Evolutionary conservation across 2,329 filamentous ascomycete genomes (phyloP), one percentile per base, ranked within the genome.

Genomic region (Pseudophaeomoniella oleicola): DNA sequence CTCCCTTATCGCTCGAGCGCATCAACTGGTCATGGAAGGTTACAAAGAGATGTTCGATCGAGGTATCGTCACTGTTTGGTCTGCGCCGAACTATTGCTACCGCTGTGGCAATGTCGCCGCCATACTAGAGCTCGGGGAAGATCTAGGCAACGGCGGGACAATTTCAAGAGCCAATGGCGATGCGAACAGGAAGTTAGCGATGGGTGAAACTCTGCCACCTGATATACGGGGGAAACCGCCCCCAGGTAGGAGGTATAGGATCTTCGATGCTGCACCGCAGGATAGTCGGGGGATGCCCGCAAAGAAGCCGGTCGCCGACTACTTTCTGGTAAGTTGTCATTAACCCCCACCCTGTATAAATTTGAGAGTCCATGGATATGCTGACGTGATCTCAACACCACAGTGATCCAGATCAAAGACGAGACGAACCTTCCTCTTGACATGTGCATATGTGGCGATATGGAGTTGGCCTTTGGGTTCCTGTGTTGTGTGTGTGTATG

Each of bases 1-100:
- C 17, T 85, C 80, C 15, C 70, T 98, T 36, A 90, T 98, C 45
- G 90, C 88, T 13, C 76, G 90, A 38, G 90, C 90, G 1, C 90
- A 98, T 55, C 90, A 98, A 58, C 75, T 98, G 15, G 90, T 98
- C 45, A 98, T 96, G 90, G 90, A 98, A 57, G 90, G 90, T 0
- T 98, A 94, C 60, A 96, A 96, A 62, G 90, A 96, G 57, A 96
- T 96, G 87, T 98, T 96, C 52, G 85, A 94, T 54, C 81, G 78
- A 11, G 84, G 78, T 34, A 94, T 98, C 44, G 90, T 96, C 30
- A 98, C 90, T 0, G 90, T 98, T n/a, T 98, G 90, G 88, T 92
- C 83, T 1, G 87, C 87, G 6, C 87, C 87, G 1, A 94, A 94
- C 57, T 94, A 94, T 66, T 94, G 87, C 63, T 94, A 94, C 62